A percentile compares a stretch with the other conserved stretches of the same genome.
Evolutionary conservation across 2,329 filamentous ascomycete genomes (phyloP).

Genomic region (Beauveria scarabaeidicola): DNA sequence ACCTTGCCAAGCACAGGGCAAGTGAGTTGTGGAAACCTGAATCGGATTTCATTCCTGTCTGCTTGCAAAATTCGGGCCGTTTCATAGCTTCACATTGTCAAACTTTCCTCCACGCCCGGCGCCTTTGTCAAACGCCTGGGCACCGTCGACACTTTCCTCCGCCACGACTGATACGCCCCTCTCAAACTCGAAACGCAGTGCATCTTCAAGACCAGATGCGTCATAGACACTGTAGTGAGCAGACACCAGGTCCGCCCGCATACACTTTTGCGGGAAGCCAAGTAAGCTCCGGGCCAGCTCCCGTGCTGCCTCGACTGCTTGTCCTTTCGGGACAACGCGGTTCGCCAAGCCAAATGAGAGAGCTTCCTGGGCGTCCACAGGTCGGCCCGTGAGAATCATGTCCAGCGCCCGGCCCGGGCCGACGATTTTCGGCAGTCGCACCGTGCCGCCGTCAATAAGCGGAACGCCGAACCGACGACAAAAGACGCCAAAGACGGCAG

Average conservation of each 20-base stretch:
- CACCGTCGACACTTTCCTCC: conserved; percentile 30
- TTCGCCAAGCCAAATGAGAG: conserved; percentile 43
- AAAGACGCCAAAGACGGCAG: conserved; percentile 47
- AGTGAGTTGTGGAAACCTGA: no score
- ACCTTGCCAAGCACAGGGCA: background rate
- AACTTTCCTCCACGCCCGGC: conserved; percentile 8
- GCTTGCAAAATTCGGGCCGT: background rate
- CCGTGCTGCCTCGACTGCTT: conserved; percentile 39
- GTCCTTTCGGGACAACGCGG: conserved; percentile 41
- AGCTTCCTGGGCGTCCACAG: conserved; percentile 40
- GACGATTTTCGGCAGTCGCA: conserved; percentile 41
- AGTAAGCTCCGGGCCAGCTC: conserved; percentile 38
- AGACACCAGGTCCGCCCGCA: conserved; percentile 40
- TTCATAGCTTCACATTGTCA: conserved; percentile 3
- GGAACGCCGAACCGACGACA: conserved; percentile 35
- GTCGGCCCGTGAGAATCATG: conserved; percentile 47
- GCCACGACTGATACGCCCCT: conserved; percentile 33
- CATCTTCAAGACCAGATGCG: conserved; percentile 40
- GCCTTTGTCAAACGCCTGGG: conserved; percentile 13
- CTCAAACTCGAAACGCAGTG: conserved; percentile 38
- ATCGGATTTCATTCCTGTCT: no score
- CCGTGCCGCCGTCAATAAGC: conserved; percentile 36
- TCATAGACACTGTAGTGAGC: conserved; percentile 43
- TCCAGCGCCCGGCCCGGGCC: conserved; percentile 46
- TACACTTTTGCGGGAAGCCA: conserved; percentile 41